Evolutionary conservation across 768 basidiomycete genomes (phyloP).

Genomic region (Naganishia antarctica): DNA sequence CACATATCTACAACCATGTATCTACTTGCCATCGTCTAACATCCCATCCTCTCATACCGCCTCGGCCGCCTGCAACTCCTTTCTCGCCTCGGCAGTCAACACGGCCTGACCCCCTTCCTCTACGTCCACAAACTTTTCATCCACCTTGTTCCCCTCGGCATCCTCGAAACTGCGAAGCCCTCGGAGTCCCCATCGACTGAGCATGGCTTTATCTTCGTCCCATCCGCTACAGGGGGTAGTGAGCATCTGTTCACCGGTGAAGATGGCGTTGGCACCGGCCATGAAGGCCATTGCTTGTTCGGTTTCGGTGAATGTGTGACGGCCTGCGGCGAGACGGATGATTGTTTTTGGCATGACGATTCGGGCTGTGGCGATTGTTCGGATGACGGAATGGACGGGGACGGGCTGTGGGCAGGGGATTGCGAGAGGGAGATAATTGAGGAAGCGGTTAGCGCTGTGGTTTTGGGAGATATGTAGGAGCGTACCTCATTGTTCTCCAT

Average conservation of each 20-base stretch:
- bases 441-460: background rate
- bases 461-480: conserved; percentile 22
- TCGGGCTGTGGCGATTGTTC: conserved; percentile 91
- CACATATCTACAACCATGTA: too few relatives aligned
- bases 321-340: conserved; percentile 88
- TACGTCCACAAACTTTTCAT: conserved; percentile 19
- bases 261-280: conserved; percentile 96
- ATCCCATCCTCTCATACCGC: background rate
- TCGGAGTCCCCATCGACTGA: conserved; percentile 82
- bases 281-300: conserved; percentile 94
- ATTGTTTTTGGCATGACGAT: conserved; percentile 87
- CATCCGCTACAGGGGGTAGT: conserved; percentile 96
- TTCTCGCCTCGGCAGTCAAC: conserved; percentile 21
- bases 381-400: conserved; percentile 72
- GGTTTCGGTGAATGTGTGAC: conserved; percentile 78
- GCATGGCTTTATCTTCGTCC: conserved; percentile 97
- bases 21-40: too few relatives aligned
- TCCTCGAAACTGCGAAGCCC: conserved; percentile 90
- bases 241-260: conserved; percentile 96
- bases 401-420: conserved; percentile 59
- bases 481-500: conserved; percentile 80
- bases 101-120: conserved; percentile 19
- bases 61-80: background rate
- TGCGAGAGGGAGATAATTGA: background rate
- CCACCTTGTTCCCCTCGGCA: conserved; percentile 35